Percentiles rank a stretch among this genome's conserved stretches.
These are phyloP conservation scores for Oryza officinalis DNA, from an alignment of 176 grass and related monocot genomes.

Conservation along the genomic window DNA sequence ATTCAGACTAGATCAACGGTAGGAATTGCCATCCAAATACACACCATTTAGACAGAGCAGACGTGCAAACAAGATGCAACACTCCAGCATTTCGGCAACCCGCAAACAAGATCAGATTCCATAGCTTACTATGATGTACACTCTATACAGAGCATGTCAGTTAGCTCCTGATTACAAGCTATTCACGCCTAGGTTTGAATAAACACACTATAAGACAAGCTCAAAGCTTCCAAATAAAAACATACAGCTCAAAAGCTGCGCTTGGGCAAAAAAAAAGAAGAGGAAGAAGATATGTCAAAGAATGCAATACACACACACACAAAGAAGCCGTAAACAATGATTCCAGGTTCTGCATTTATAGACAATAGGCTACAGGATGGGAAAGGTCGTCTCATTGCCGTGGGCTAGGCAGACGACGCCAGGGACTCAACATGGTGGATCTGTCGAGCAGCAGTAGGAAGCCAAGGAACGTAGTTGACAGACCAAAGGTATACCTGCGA, in stretches of 20 bases:
- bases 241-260: conserved; percentile 29
- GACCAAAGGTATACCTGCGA: conserved; percentile 50
- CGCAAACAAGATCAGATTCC: conserved; percentile 11
- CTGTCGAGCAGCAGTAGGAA: conserved; percentile 54
- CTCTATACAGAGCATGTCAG: conserved; percentile 38
- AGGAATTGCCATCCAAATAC: not conserved
- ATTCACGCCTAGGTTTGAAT: conserved; percentile 47
- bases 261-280: conserved; percentile 7
- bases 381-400: conserved; percentile 27
- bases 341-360: conserved; percentile 28
- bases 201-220: conserved; percentile 46
- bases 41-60: not conserved
- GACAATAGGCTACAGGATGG: conserved; percentile 5
- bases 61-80: not conserved
- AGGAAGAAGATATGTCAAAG: conserved; percentile 16
- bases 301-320: conserved; percentile 38
- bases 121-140: conserved; percentile 26
- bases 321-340: not conserved
- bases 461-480: conserved; percentile 53
- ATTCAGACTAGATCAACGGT: not conserved
- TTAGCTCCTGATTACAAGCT: conserved; percentile 42
- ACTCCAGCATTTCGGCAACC: not conserved
- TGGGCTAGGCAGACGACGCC: conserved; percentile 43
- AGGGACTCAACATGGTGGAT: conserved; percentile 40
- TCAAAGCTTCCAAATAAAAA: conserved; percentile 46